Conservation (phyloP, 2,329 filamentous ascomycete genomes). For the Pseudogymnoascus sp. region DNA sequence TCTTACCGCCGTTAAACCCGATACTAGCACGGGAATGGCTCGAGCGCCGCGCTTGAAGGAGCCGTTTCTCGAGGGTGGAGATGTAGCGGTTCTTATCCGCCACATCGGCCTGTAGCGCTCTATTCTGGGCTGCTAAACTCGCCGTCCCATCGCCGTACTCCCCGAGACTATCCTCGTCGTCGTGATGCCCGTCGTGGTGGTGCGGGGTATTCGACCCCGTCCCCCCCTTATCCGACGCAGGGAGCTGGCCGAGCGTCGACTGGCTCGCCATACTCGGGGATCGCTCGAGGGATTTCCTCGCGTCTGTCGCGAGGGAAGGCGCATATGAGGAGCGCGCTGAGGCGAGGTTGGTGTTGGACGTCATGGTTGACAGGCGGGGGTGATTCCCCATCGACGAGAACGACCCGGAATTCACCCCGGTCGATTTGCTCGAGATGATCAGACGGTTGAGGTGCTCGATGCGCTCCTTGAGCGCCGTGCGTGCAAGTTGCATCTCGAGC, state of each 20-base stretch:
- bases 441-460: slow-evolving; percentile 95
- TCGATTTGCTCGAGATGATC: slow-evolving; percentile 91
- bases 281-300: slow-evolving; percentile 43
- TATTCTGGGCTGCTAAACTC: slow-evolving; percentile 74
- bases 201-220: slow-evolving; percentile 11
- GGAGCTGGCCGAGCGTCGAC: slow-evolving; percentile 26
- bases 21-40: slow-evolving; percentile 83
- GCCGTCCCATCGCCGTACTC: slow-evolving; percentile 84
- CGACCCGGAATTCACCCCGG: slow-evolving; percentile 77
- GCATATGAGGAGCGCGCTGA: slow-evolving; percentile 64
- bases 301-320: slow-evolving; percentile 40
- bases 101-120: slow-evolving; percentile 87
- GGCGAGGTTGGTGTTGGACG: slow-evolving; percentile 38
- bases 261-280: slow-evolving; percentile 59
- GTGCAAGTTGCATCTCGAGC: slow-evolving; percentile 94
- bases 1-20: slow-evolving; percentile 43
- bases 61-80: slow-evolving; percentile 80
- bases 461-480: slow-evolving; percentile 90
- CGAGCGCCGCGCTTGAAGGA: slow-evolving; percentile 81
- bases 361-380: slow-evolving; percentile 47
- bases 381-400: slow-evolving; percentile 61
- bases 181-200: slow-evolving; percentile 19
- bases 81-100: slow-evolving; percentile 98
- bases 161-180: slow-evolving; percentile 65
- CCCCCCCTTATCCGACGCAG: slow-evolving; percentile 14